Conservation (phyloP, 2,329 filamentous ascomycete species). For the Arthroderma sp. region DNA sequence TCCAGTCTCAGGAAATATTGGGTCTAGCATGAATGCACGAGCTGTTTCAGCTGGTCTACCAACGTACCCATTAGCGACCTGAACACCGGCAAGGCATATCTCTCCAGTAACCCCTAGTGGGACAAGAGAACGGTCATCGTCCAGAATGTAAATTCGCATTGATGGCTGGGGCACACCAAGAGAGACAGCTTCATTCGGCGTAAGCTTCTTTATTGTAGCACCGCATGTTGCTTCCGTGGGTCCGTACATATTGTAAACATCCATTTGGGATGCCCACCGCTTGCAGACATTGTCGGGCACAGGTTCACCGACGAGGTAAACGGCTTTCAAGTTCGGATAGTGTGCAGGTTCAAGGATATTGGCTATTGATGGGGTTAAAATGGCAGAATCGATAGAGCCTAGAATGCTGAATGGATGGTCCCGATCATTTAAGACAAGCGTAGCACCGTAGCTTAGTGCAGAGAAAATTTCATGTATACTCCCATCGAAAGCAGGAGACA, state of each 20-base stretch:
- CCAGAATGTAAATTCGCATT: constrained; percentile 57
- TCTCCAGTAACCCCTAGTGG: constrained; percentile 53
- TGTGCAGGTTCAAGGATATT: background rate
- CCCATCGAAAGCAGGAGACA: constrained; percentile 1
- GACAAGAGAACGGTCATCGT: constrained; percentile 54
- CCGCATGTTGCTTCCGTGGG: constrained; percentile 16
- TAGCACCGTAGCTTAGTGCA: background rate
- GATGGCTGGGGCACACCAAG: constrained; percentile 58
- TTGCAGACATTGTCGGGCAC: background rate
- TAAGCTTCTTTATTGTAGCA: constrained; percentile 14
- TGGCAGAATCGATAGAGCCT: background rate
- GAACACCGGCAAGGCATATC: constrained; percentile 59
- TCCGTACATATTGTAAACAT: constrained; percentile 3
- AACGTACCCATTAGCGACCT: constrained; percentile 64
- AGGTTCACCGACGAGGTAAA: background rate
- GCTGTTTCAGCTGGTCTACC: constrained; percentile 68
- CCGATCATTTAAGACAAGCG: background rate
- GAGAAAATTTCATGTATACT: constrained; percentile 1
- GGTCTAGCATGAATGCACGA: constrained; percentile 55
- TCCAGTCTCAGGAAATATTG: constrained; percentile 12
- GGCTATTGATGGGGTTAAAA: constrained; percentile 1
- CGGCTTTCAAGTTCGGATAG: background rate
- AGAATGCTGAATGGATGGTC: background rate
- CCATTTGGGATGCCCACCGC: background rate
- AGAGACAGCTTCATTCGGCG: constrained; percentile 46